Evolutionary conservation across 257 asterid species (phyloP).

Genomic region (Jaltomata sinuosa): DNA sequence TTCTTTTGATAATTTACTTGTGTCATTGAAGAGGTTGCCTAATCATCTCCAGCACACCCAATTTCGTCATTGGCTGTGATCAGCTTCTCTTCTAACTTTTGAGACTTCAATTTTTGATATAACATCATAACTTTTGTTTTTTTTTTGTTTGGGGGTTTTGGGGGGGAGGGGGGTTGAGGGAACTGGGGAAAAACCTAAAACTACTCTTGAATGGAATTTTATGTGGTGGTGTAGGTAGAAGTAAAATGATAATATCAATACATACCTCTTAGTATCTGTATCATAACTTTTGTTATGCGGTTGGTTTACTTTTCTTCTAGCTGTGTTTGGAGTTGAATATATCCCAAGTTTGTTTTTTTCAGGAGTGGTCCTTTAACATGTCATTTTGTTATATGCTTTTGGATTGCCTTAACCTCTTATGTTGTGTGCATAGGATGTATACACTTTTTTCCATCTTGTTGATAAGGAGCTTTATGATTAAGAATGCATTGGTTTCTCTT

Average conservation of each 20-base stretch:
- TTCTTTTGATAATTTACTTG: not conserved
- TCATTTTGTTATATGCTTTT: not conserved
- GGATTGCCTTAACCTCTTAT: not conserved
- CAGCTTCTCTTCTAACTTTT: not conserved
- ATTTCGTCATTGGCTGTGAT: not conserved
- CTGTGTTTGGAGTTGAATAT: not conserved
- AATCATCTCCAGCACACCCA: not conserved
- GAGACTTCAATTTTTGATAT: not conserved
- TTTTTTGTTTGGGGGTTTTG: too few relatives aligned
- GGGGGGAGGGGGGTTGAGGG: not conserved
- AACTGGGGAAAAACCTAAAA: not conserved
- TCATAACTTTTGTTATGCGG: not conserved
- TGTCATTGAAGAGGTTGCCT: not conserved
- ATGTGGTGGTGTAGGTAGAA: not conserved
- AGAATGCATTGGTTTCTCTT: conserved; percentile 37
- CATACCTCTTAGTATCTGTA: not conserved
- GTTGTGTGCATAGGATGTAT: not conserved
- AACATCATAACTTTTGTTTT: not conserved
- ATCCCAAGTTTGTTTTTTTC: not conserved
- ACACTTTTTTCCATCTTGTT: not conserved
- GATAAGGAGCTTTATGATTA: not conserved
- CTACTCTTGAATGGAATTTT: not conserved
- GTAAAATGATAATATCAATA: not conserved
- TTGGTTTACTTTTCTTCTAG: not conserved
- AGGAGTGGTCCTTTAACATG: not conserved